Evolutionary conservation across 306 rosid species (phyloP).

Genomic region (Rosa chinensis): DNA sequence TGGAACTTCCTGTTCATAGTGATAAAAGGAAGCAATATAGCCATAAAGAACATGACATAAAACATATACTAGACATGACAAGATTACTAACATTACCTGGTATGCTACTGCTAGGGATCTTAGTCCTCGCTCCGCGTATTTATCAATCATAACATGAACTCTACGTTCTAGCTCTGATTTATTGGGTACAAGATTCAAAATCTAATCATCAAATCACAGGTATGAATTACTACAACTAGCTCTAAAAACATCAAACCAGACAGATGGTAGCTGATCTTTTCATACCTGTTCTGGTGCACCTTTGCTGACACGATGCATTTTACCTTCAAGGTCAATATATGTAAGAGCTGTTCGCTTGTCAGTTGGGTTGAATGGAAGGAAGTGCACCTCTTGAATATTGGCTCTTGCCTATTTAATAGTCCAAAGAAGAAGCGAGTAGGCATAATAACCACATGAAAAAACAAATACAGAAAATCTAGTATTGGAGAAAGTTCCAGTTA

Average conservation of each 20-base stretch:
- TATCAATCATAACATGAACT: slow-evolving; percentile 71
- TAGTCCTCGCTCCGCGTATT: slow-evolving; percentile 77
- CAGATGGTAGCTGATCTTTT: neutral
- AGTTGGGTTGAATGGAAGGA: slow-evolving; percentile 90
- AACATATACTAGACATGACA: neutral
- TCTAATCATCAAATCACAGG: slow-evolving; percentile 44
- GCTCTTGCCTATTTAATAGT: slow-evolving; percentile 61
- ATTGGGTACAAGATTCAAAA: slow-evolving; percentile 72
- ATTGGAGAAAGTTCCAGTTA: neutral
- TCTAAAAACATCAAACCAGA: slow-evolving; percentile 19
- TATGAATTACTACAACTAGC: slow-evolving; percentile 18
- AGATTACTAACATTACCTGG: slow-evolving; percentile 49
- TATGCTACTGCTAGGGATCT: slow-evolving; percentile 84
- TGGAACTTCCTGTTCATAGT: slow-evolving; percentile 62
- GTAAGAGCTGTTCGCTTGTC: slow-evolving; percentile 86
- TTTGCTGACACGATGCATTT: slow-evolving; percentile 87
- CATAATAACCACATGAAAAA: slow-evolving; percentile 14
- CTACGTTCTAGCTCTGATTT: slow-evolving; percentile 67
- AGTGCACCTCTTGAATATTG: slow-evolving; percentile 70
- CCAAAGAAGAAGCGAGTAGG: slow-evolving; percentile 21
- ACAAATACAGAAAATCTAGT: neutral
- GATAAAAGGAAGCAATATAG: neutral
- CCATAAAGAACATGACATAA: slow-evolving; percentile 2
- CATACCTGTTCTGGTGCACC: slow-evolving; percentile 94
- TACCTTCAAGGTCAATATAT: slow-evolving; percentile 57